Percentiles rank a stretch among this genome's conserved stretches.
Evolutionary conservation across 495 filamentous ascomycete genomes (phyloP).

Genomic region (Podospora bellae-mahoneyi): DNA sequence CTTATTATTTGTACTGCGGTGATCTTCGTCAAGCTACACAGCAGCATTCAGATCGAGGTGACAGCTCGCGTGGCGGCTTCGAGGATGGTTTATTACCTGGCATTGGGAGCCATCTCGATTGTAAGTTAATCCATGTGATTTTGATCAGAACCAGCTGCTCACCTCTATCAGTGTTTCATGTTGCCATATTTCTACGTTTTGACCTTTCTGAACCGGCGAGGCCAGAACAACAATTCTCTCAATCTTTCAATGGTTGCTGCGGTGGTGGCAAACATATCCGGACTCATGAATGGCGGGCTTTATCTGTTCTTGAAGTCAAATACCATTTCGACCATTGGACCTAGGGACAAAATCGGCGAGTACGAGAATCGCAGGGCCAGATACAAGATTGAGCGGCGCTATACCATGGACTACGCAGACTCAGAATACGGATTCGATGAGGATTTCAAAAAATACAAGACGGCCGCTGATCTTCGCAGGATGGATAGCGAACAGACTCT

Average conservation of each 20-base stretch:
- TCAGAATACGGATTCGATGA: slow-evolving; percentile 21
- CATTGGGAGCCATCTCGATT: slow-evolving; percentile 40
- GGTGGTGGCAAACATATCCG: slow-evolving; percentile 48
- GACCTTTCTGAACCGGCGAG: slow-evolving; percentile 31
- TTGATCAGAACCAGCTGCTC: slow-evolving; percentile 10
- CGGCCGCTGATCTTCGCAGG: slow-evolving; percentile 30
- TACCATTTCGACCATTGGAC: slow-evolving; percentile 39
- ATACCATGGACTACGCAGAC: slow-evolving; percentile 25
- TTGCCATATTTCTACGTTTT: slow-evolving; percentile 45
- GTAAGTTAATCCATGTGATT: slow-evolving; percentile 27
- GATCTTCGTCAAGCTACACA: slow-evolving; percentile 39
- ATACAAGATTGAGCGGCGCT: slow-evolving; percentile 28
- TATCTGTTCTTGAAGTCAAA: slow-evolving; percentile 49
- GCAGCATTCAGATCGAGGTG: slow-evolving; percentile 41
- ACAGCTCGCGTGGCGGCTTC: slow-evolving; percentile 43
- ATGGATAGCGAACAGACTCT: slow-evolving; percentile 37
- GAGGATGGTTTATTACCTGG: slow-evolving; percentile 48
- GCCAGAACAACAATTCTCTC: slow-evolving; percentile 25
- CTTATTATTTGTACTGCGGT: slow-evolving; percentile 33
- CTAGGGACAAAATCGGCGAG: slow-evolving; percentile 40
- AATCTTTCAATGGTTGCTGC: slow-evolving; percentile 46
- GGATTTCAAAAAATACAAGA: slow-evolving; percentile 9
- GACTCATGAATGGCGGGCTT: slow-evolving; percentile 46
- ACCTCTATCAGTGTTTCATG: slow-evolving; percentile 35
- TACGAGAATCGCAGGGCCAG: slow-evolving; percentile 38